Conservation (phyloP, 495 filamentous ascomycete genomes). For the Penicillium argentinense region DNA sequence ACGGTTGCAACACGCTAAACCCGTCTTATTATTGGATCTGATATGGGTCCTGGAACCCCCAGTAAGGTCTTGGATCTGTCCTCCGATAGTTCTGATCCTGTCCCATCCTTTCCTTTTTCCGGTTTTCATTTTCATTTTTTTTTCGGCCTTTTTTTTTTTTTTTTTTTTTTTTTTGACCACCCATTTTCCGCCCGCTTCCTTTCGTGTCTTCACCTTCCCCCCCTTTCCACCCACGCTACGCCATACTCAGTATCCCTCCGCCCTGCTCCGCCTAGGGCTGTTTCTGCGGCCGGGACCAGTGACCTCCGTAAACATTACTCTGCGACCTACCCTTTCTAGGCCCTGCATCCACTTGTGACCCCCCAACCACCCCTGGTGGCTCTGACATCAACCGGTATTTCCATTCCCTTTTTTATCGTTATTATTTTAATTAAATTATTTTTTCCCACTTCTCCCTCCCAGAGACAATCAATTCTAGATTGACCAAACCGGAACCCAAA, state of each 20-base stretch:
- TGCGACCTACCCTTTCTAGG: slow-evolving; percentile 33
- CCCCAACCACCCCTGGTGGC: slow-evolving; percentile 27
- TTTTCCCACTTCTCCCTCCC: slow-evolving; percentile 2
- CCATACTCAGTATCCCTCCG: slow-evolving; percentile 17
- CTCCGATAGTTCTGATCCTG: slow-evolving; percentile 19
- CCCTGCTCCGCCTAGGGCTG: slow-evolving; percentile 19
- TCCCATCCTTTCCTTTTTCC: slow-evolving; percentile 9
- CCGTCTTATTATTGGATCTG: slow-evolving; percentile 42
- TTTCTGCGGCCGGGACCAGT: slow-evolving; percentile 15
- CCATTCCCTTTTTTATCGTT: slow-evolving; percentile 1
- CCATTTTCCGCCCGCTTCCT: not conserved
- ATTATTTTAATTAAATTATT: slow-evolving; percentile 1
- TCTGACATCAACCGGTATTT: slow-evolving; percentile 49
- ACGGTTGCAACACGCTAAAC: slow-evolving; percentile 42
- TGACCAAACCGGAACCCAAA: slow-evolving; percentile 40
- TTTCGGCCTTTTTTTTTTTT: slow-evolving; percentile 2
- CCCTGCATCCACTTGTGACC: slow-evolving; percentile 42
- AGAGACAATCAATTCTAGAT: slow-evolving; percentile 36
- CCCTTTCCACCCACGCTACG: slow-evolving; percentile 26
- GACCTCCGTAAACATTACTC: slow-evolving; percentile 26
- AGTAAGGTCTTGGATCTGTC: slow-evolving; percentile 27
- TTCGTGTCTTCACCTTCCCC: not conserved
- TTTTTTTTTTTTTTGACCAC: slow-evolving; percentile 3
- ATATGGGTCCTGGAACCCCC: slow-evolving; percentile 33
- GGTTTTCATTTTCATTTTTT: slow-evolving; percentile 6